A percentile compares a stretch with the other conserved stretches of the same genome.
phyloP scores from a whole-genome alignment of 2,329 filamentous ascomycete species.

The Capronia epimyces region DNA sequence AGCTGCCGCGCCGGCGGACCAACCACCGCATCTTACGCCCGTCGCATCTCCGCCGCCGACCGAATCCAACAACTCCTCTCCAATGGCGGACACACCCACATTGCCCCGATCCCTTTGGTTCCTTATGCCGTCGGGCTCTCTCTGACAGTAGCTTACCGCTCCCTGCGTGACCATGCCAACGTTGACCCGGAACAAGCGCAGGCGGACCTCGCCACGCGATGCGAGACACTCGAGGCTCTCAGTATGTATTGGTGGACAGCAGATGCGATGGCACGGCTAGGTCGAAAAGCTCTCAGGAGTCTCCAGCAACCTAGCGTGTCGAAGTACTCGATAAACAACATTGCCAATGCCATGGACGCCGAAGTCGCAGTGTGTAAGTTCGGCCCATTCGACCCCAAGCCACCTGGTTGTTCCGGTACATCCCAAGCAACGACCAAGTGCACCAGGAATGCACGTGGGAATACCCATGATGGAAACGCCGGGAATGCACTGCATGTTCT shows the following conservation, averaged over 20 bases:
- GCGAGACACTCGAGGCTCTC: constrained; percentile 35
- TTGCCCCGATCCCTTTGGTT: constrained; percentile 51
- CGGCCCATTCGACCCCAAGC: constrained; percentile 24
- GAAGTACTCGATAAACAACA: constrained; percentile 40
- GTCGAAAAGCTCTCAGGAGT: constrained; percentile 35
- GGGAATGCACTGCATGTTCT: constrained; percentile 26
- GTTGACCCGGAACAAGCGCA: constrained; percentile 36
- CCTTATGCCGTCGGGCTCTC: constrained; percentile 53
- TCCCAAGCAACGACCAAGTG: not conserved
- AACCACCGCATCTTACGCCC: constrained; percentile 48
- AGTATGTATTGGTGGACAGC: constrained; percentile 38
- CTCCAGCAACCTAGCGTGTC: constrained; percentile 25
- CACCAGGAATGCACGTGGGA: not conserved
- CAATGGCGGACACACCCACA: constrained; percentile 26
- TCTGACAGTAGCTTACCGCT: constrained; percentile 53
- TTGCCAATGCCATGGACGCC: constrained; percentile 43
- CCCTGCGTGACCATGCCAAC: constrained; percentile 48
- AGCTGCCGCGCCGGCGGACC: constrained; percentile 50
- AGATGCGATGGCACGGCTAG: constrained; percentile 40
- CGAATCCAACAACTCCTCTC: constrained; percentile 48
- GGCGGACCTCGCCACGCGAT: constrained; percentile 35
- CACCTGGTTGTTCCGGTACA: too few species aligned
- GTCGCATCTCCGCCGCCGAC: constrained; percentile 52
- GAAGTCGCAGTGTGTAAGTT: constrained; percentile 31
- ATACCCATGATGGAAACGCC: not conserved